Base-by-base conservation (phyloP, 2,329 filamentous ascomycete species). In the Calonectria hawksworthii region DNA sequence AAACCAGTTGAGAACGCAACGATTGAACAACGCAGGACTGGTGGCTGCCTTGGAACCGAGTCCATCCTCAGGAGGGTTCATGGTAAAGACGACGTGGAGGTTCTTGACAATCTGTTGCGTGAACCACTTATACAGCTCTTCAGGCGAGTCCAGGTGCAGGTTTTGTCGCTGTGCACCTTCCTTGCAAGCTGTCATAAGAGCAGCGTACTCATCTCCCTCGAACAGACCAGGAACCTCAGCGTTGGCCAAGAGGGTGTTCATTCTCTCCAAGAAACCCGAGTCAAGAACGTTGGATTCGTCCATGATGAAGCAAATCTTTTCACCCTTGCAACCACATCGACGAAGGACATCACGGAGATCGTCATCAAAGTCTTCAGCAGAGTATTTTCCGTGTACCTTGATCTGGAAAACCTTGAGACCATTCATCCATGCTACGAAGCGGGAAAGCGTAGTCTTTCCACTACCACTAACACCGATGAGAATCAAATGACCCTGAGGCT, bases 281-380 rank as follows among this genome's bases (percentile, higher is more conserved):
- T 99, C 97, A 34, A 99, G 91, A 44, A 99, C 97, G 82, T 99
- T 99, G 13, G 96, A 94, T 87, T 99, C 97, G 84, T 99, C 97
- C 96, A 99, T 99, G 88, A 99, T 98, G 89, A 99, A 99, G 87
- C 98, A 99, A 64, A 99, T 98, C 89, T 99, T 99, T 85, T 99
- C 97, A 44, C 97, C 97, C 88, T 98, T 98, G 88, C 96, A 99
- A 76, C 97, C 97, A 80, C 95, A 98, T 72, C 97, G 92, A 59
- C 97, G 94, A 51, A 99, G 92, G 11, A 99, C 97, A 83, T 96
- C 96, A 78, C 98, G 92, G 44, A 99, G 89, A 85, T 99, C 97
- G 73, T 99, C 98, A 83, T 99, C 97, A 83, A 99, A 99, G 86
- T 99, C 97, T 83, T 99, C 97, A 2, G 95, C 95, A 21, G 97